Evolutionary conservation across 2,329 filamentous ascomycete species (phyloP), one percentile per base, ranked within the genome.

Genomic region (Aspergillus sp.): DNA sequence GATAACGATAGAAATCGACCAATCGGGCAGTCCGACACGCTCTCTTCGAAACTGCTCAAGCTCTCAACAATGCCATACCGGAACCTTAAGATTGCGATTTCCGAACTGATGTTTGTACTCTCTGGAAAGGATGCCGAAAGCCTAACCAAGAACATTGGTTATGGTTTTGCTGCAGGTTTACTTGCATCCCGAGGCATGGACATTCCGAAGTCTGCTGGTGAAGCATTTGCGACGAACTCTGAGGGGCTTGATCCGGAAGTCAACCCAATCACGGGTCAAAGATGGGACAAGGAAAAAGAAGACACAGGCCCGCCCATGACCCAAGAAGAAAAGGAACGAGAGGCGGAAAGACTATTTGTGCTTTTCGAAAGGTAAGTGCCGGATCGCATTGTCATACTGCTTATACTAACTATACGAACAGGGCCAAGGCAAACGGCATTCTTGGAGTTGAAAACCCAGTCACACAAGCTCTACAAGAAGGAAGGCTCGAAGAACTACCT

Each of bases 131-230:
- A 97, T 66, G 85, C 93, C 0, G 84, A 83, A 15, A 89, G 82
- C 31, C 95, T 97, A 68, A 90, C 98, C 0, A 83, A 90, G 52
- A 97, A 97, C 65, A 90, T 99, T 12, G 95, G 95, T 0, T 99
- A 96, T 70, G 95, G 95, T 0, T 96, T 90, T 69, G 95, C 95
- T 0, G 90, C 92, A 0, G 95, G 95, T 0, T 96, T 95, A 70
- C 79, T 99, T 15, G 88, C 93, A 77, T 88, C 90, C 62, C 90
- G 93, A 61, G 90, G 95, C 55, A 86, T 98, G 12, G 82, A 88
- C 0, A 80, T 96, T 21, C 91, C 92, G 0, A 81, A 87, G 58
- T 87, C 82, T 55, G 84, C 87, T 1, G 76, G 86, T 9, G 83
- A 87, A 64, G 80, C 82, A 6, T 81, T 78, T 67, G 80, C 78